A percentile compares a stretch with the other conserved stretches of the same genome.
These are phyloP conservation scores for Sanghuangporus weigelae DNA, from an alignment of 1,284 basidiomycete genomes.

Conservation along the genomic window DNA sequence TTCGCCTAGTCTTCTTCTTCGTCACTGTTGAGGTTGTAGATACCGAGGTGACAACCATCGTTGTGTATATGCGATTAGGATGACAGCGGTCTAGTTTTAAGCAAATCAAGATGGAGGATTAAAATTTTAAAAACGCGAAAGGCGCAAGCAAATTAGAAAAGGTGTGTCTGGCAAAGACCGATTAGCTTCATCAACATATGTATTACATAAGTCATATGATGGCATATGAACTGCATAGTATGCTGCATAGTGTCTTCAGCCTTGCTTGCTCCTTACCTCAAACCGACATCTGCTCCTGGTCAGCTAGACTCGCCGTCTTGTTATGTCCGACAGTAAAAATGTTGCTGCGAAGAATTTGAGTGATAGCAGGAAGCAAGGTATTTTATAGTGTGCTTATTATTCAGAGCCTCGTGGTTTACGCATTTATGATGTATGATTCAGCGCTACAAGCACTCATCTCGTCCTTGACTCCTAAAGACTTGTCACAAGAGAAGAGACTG, in stretches of 20 bases:
- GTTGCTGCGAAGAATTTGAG: not conserved
- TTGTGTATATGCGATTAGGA: not conserved
- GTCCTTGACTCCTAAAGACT: conserved; percentile 38
- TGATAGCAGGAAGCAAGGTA: conserved; percentile 14
- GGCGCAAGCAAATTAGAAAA: not conserved
- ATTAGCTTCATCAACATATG: not conserved
- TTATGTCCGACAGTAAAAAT: not conserved
- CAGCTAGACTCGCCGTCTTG: not conserved
- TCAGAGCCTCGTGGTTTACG: not conserved
- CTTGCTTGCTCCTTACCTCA: too few species aligned
- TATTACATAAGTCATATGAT: not conserved
- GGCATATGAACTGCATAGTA: not conserved
- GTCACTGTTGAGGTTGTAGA: not conserved
- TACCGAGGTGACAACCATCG: conserved; percentile 12
- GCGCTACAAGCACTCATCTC: conserved; percentile 48
- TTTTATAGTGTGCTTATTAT: not conserved
- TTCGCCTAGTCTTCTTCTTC: conserved; percentile 17
- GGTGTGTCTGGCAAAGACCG: not conserved
- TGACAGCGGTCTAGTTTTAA: not conserved
- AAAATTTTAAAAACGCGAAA: not conserved
- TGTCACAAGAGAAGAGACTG: conserved; percentile 31
- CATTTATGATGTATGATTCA: conserved; percentile 23
- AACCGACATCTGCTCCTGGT: not conserved
- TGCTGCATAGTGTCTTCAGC: too few species aligned
- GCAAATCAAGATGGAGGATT: not conserved